These are phyloP conservation scores for Naegleria gruberi DNA, from an alignment of 208 protist genomes.

Conservation along the genomic window DNA sequence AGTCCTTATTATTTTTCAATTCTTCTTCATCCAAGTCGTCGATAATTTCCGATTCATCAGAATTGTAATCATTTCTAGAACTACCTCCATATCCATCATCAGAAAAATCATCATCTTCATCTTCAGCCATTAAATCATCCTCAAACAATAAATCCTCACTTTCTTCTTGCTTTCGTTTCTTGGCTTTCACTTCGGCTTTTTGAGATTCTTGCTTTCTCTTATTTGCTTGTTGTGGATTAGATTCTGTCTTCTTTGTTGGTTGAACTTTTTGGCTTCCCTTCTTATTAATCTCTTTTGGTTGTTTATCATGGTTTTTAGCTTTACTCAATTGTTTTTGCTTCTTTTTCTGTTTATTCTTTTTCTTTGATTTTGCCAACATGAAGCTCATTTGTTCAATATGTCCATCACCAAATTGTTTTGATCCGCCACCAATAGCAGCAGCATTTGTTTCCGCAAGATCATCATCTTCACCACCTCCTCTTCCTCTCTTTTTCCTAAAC, in stretches of 20 bases:
- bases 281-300: background rate
- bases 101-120: background rate
- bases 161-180: background rate
- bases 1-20: background rate
- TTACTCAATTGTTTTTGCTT: background rate
- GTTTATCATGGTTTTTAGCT: background rate
- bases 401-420: no score
- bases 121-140: background rate
- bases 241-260: background rate
- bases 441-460: no score
- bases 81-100: background rate
- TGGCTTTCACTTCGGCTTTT: background rate
- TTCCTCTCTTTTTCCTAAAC: no score
- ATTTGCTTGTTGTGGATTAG: background rate
- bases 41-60: conserved; percentile 13
- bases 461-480: no score
- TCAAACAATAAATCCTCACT: background rate
- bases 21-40: background rate
- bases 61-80: background rate
- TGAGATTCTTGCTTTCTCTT: background rate
- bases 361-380: background rate
- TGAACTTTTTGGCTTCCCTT: background rate
- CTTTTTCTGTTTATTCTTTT: background rate
- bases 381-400: no score
- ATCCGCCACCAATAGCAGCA: no score